Conservation (phyloP, 495 filamentous ascomycete species). For the Trichoderma asperelloides region DNA sequence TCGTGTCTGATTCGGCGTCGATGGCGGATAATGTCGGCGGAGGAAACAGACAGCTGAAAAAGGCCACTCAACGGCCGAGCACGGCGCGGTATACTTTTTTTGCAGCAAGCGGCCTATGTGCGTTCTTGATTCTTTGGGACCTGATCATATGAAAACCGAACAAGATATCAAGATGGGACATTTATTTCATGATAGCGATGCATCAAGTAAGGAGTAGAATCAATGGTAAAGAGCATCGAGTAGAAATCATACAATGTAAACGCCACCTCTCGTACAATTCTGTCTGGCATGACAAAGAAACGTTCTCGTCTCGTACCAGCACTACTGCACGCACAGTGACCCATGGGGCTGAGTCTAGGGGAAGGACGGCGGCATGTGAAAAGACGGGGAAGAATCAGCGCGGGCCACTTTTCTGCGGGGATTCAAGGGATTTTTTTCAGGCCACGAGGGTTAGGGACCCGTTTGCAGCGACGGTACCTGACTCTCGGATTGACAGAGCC, state of each 20-base stretch:
- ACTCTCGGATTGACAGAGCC: background rate
- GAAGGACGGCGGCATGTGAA: background rate
- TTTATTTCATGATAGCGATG: background rate
- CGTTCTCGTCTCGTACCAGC: background rate
- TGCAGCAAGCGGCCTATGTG: constrained; percentile 71
- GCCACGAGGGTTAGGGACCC: background rate
- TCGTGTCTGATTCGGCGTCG: constrained; percentile 73
- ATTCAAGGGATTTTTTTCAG: background rate
- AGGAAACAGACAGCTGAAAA: constrained; percentile 87
- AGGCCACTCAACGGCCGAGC: constrained; percentile 69
- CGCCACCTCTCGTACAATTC: too few species aligned
- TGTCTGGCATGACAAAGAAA: too few species aligned
- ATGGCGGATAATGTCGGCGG: constrained; percentile 79
- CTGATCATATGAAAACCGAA: constrained; percentile 55
- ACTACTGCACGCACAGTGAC: background rate
- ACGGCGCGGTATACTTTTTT: constrained; percentile 85
- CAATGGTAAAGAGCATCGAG: background rate
- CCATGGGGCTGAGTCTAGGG: background rate
- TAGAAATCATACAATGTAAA: too few species aligned
- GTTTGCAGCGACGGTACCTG: background rate
- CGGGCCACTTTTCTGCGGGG: background rate
- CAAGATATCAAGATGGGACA: background rate
- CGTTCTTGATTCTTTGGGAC: constrained; percentile 86
- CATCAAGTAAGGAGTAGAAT: background rate
- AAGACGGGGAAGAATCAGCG: background rate